phyloP scores from a whole-genome alignment of 257 asterid species.

The Solanum neorickii region DNA sequence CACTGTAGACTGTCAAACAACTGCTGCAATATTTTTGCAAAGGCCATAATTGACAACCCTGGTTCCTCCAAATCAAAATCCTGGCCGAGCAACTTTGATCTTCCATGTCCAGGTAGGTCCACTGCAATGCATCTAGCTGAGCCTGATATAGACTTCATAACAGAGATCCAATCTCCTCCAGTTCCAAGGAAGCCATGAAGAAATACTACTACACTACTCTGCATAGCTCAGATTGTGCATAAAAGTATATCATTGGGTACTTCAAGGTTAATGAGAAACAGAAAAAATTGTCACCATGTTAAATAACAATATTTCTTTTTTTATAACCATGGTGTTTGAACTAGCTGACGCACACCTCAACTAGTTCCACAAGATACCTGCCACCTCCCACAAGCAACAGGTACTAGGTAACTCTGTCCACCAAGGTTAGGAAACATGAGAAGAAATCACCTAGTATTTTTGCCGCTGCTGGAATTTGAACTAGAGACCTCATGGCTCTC shows the following conservation, averaged over 20 bases:
- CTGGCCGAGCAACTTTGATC: constrained; percentile 38
- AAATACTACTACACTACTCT: constrained; percentile 59
- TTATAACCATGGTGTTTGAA: not conserved
- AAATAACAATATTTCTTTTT: not conserved
- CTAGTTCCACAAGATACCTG: not conserved
- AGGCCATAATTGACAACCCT: constrained; percentile 46
- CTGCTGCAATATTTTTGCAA: constrained; percentile 44
- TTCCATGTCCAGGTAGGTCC: constrained; percentile 96
- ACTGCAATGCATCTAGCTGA: constrained; percentile 69
- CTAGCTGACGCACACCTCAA: not conserved
- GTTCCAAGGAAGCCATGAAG: constrained; percentile 94
- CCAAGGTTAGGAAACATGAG: not conserved
- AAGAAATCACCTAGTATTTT: not conserved
- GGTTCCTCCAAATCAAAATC: constrained; percentile 20
- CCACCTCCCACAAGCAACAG: not conserved
- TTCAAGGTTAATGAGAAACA: not conserved
- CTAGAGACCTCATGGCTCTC: not conserved
- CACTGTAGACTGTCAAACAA: constrained; percentile 34
- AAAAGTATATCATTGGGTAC: not conserved
- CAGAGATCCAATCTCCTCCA: constrained; percentile 68
- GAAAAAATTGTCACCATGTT: not conserved
- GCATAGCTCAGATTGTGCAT: constrained; percentile 5
- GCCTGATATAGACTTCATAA: constrained; percentile 73
- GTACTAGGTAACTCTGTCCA: not conserved
- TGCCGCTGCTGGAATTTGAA: not conserved